Percentiles rank a stretch among this genome's conserved stretches.
Evolutionary conservation across 2,329 filamentous ascomycete genomes (phyloP).

Genomic region (Penicillium sp.): DNA sequence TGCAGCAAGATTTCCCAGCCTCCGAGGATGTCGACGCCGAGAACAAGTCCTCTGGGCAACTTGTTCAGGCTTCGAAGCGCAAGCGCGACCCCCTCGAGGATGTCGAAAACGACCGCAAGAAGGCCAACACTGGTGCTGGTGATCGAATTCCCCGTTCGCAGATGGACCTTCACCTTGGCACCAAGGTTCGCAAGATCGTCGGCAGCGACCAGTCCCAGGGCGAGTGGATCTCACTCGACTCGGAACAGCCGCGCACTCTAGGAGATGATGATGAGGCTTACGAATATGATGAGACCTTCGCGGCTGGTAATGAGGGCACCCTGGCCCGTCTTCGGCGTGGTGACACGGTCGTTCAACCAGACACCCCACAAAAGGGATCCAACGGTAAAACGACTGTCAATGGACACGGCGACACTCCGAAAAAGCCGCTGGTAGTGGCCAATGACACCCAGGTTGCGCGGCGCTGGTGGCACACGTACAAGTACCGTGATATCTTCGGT

Average conservation of each 20-base stretch:
- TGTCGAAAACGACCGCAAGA: slow-evolving; percentile 44
- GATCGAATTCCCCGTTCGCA: slow-evolving; percentile 50
- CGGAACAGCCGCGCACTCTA: slow-evolving; percentile 23
- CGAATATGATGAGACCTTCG: slow-evolving; percentile 34
- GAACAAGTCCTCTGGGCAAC: slow-evolving; percentile 20
- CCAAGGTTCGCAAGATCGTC: slow-evolving; percentile 50
- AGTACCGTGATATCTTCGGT: slow-evolving; percentile 91
- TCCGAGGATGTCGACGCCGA: slow-evolving; percentile 31
- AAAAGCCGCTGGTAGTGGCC: slow-evolving; percentile 26
- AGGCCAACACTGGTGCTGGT: slow-evolving; percentile 57
- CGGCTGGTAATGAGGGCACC: slow-evolving; percentile 29
- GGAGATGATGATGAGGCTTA: slow-evolving; percentile 35
- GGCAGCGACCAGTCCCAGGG: slow-evolving; percentile 38
- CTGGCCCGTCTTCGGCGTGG: slow-evolving; percentile 35
- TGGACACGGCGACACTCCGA: slow-evolving; percentile 20
- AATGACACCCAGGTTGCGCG: slow-evolving; percentile 28
- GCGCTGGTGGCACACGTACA: slow-evolving; percentile 76
- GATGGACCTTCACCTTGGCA: slow-evolving; percentile 44
- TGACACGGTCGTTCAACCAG: slow-evolving; percentile 20
- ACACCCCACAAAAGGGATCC: slow-evolving; percentile 21
- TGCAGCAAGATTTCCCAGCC: slow-evolving; percentile 65
- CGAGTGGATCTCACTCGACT: slow-evolving; percentile 37
- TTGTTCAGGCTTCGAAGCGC: slow-evolving; percentile 37
- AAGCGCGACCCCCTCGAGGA: slow-evolving; percentile 42
- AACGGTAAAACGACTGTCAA: slow-evolving; percentile 17